These are phyloP conservation scores for Termitomyces sp. DNA, from an alignment of 768 basidiomycete species.

Conservation along the genomic window DNA sequence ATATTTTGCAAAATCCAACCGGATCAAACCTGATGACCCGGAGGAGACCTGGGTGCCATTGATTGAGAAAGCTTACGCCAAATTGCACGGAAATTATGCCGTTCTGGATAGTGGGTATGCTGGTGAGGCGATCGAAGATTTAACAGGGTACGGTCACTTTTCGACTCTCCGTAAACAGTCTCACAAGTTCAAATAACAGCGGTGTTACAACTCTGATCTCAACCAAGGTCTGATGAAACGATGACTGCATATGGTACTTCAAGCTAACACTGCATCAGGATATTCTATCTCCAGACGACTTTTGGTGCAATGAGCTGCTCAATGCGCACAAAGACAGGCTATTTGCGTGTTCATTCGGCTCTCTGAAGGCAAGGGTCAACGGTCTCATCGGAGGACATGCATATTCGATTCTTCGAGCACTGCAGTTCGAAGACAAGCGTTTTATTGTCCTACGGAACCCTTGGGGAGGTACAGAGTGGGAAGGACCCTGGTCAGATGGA, in stretches of 20 bases:
- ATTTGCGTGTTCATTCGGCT: constrained; percentile 44
- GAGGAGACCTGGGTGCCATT: constrained; percentile 58
- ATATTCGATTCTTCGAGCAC: constrained; percentile 46
- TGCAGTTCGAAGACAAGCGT: constrained; percentile 42
- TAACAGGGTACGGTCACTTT: constrained; percentile 41
- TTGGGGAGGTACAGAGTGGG: constrained; percentile 49
- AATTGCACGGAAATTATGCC: constrained; percentile 49
- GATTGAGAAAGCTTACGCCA: constrained; percentile 58
- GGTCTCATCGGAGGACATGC: constrained; percentile 41
- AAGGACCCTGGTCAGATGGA: constrained; percentile 51
- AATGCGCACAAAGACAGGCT: constrained; percentile 44
- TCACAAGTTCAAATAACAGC: not conserved
- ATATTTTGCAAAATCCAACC: constrained; percentile 42
- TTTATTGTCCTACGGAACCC: constrained; percentile 52
- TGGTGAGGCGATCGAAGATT: constrained; percentile 53
- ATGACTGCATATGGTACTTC: not conserved
- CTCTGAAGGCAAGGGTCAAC: constrained; percentile 21
- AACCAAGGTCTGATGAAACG: constrained; percentile 15
- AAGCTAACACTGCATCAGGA: constrained; percentile 24
- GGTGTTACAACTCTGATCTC: constrained; percentile 23
- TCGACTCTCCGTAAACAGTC: not conserved
- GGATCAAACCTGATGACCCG: constrained; percentile 23
- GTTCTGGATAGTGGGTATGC: constrained; percentile 37
- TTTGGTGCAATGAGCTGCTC: constrained; percentile 47
- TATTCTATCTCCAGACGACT: constrained; percentile 44